Percentiles rank a stretch among this genome's conserved stretches.
phyloP scores from a whole-genome alignment of 2,329 filamentous ascomycete species.

The Beauveria pseudobassiana region DNA sequence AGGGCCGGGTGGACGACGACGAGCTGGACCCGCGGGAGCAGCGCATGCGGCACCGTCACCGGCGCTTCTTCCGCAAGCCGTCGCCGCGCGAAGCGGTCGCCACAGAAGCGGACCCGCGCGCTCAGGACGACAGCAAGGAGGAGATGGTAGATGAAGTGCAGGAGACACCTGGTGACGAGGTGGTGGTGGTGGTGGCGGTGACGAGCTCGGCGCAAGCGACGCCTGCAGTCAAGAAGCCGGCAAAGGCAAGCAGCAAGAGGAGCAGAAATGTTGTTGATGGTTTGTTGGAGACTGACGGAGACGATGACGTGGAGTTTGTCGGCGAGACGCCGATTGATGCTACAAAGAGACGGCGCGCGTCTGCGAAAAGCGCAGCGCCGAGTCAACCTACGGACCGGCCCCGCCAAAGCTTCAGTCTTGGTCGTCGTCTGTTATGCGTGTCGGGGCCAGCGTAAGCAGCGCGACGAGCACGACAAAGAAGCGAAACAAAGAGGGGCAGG shows the following conservation, averaged over 20 bases:
- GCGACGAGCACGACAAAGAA: conserved; percentile 19
- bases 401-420: background rate
- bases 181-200: background rate
- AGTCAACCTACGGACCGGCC: background rate
- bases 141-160: background rate
- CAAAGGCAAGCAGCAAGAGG: background rate
- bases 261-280: background rate
- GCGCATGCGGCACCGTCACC: conserved; percentile 23
- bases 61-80: conserved; percentile 21
- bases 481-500: conserved; percentile 39
- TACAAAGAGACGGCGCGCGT: background rate
- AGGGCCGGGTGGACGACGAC: conserved; percentile 18
- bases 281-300: background rate
- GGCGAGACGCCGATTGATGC: conserved; percentile 5
- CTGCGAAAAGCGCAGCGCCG: conserved; percentile 4
- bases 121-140: no score
- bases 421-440: background rate
- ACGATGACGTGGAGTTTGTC: background rate
- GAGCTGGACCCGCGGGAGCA: conserved; percentile 24
- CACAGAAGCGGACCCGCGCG: no score
- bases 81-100: background rate
- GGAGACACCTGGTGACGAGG: background rate
- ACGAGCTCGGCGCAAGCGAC: background rate
- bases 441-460: no score
- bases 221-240: background rate